Conservation (phyloP, 2,329 filamentous ascomycete species). For the Ceratocystis huliohia region DNA sequence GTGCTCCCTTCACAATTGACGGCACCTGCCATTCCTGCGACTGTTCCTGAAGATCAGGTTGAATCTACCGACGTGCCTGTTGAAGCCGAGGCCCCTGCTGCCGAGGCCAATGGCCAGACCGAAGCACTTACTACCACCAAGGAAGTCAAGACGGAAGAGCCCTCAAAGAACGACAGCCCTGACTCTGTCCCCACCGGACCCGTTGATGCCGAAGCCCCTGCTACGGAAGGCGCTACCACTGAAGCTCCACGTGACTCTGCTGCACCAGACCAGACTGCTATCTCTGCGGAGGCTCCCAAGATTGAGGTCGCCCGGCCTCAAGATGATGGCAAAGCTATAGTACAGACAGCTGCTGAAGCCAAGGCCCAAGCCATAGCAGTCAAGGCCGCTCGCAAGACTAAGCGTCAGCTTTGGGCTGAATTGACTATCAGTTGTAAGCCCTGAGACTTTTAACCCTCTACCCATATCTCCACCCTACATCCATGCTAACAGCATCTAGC, state of each 20-base stretch:
- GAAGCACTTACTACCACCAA: not conserved
- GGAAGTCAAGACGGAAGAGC: not conserved
- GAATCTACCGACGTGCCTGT: conserved; percentile 18
- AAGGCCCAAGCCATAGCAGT: conserved; percentile 21
- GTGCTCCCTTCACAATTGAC: conserved; percentile 37
- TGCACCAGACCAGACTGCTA: not conserved
- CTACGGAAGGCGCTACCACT: not conserved
- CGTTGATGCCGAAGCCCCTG: not conserved
- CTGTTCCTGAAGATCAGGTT: conserved; percentile 26
- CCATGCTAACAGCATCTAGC: conserved; percentile 40
- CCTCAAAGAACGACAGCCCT: not conserved
- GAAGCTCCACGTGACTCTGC: too few relatives aligned
- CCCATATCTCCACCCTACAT: not conserved
- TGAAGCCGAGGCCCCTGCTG: not conserved
- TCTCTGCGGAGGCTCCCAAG: not conserved
- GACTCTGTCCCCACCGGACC: not conserved
- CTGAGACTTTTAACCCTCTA: not conserved
- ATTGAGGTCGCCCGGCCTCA: conserved; percentile 26
- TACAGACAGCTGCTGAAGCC: conserved; percentile 15
- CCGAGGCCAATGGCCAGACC: not conserved
- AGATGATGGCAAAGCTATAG: conserved; percentile 29
- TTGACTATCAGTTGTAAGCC: conserved; percentile 82
- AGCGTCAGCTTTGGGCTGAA: conserved; percentile 93
- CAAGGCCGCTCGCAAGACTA: conserved; percentile 50
- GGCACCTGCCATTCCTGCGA: conserved; percentile 29